These are phyloP conservation scores for Gracilaria domingensis DNA, from an alignment of 23 red algal species.

Conservation along the genomic window DNA sequence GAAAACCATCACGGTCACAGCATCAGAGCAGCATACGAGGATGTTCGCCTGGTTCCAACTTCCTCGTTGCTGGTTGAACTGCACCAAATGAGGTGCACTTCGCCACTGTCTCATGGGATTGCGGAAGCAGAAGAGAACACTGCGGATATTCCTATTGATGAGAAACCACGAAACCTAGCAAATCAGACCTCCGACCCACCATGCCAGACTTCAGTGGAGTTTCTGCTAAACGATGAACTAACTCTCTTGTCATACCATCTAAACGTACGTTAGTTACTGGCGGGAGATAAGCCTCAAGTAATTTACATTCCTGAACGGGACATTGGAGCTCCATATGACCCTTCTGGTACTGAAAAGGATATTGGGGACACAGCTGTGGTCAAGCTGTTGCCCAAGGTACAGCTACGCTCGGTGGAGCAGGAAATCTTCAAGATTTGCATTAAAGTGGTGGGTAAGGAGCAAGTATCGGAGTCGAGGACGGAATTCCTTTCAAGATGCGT, in stretches of 20 bases:
- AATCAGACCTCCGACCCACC: neutral
- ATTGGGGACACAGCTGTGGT: neutral
- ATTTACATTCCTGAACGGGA: neutral
- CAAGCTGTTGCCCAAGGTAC: no score
- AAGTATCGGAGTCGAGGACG: neutral
- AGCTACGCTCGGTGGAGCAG: neutral
- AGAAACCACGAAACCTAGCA: no score
- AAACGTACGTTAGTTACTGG: neutral
- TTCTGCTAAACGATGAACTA: no score
- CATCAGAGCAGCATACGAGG: conserved; percentile 49
- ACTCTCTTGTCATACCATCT: no score
- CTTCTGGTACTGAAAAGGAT: neutral
- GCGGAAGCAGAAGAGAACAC: no score
- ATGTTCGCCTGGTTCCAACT: conserved; percentile 33
- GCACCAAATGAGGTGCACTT: neutral
- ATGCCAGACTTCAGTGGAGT: neutral
- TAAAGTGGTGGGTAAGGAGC: neutral
- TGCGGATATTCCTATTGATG: no score
- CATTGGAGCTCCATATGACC: neutral
- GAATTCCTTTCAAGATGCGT: neutral
- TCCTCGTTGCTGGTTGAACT: conserved; percentile 20
- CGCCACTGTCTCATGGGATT: neutral
- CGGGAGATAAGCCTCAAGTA: neutral
- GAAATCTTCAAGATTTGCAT: neutral
- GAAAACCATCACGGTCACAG: neutral